Conservation (phyloP, 2,329 filamentous ascomycete species). For the Cercospora canescens region DNA sequence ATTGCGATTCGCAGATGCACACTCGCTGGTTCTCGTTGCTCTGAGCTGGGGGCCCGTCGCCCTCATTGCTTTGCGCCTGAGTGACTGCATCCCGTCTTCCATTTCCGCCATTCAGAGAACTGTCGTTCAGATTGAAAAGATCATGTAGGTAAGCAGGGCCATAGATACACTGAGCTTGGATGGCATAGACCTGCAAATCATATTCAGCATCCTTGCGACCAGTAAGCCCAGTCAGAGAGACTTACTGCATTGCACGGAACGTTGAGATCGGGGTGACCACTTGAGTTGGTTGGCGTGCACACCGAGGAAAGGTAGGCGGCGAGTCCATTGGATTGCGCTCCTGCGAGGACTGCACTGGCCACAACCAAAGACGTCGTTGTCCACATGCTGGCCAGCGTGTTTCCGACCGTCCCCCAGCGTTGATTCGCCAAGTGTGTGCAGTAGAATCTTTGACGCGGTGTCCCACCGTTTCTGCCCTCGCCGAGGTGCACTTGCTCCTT, state of each 20-base stretch:
- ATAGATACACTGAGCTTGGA: constrained; percentile 28
- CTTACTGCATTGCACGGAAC: constrained; percentile 30
- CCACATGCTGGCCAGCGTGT: background rate
- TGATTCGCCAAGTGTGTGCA: background rate
- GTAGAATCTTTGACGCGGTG: too few relatives aligned
- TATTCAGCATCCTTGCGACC: background rate
- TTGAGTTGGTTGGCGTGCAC: constrained; percentile 27
- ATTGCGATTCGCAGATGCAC: constrained; percentile 32
- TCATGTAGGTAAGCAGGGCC: constrained; percentile 7
- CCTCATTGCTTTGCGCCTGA: background rate
- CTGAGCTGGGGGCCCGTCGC: constrained; percentile 7
- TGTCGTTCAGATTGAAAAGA: background rate
- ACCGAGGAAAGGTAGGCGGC: constrained; percentile 25
- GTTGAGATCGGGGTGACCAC: constrained; percentile 23
- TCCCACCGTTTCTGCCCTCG: too few relatives aligned
- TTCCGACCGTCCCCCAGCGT: background rate
- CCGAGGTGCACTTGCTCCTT: too few relatives aligned
- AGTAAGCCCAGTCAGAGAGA: background rate
- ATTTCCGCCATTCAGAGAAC: background rate
- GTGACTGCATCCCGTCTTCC: background rate
- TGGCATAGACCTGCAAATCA: constrained; percentile 15
- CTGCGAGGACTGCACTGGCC: background rate
- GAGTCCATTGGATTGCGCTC: constrained; percentile 13
- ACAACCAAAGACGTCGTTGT: background rate
- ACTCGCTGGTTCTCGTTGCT: constrained; percentile 28